Percentiles rank a stretch among this genome's conserved stretches.
Evolutionary conservation across 2,329 filamentous ascomycete species (phyloP).

Genomic region (Huntiella bhutanensis): DNA sequence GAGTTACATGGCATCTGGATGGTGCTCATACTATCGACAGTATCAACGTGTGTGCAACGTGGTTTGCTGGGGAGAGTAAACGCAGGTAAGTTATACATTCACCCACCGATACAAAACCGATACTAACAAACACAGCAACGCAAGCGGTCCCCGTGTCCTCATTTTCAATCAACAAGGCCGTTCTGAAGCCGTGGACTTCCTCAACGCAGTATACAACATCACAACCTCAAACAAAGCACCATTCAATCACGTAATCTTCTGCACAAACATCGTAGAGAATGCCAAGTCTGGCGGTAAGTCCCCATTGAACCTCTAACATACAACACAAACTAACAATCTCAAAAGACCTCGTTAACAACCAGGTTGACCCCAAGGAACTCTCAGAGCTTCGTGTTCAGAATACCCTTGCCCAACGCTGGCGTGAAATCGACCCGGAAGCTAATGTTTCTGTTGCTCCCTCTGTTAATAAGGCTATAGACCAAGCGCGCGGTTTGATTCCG

Average conservation of each 20-base stretch:
- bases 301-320: neutral
- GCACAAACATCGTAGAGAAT: constrained; percentile 41
- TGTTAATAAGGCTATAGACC: constrained; percentile 35
- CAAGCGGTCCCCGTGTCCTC: constrained; percentile 29
- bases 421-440: constrained; percentile 25
- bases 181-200: constrained; percentile 32
- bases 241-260: constrained; percentile 66
- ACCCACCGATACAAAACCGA: too few relatives aligned
- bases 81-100: constrained; percentile 14
- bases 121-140: too few relatives aligned
- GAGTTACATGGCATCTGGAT: constrained; percentile 69
- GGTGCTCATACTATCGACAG: constrained; percentile 88
- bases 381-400: constrained; percentile 32
- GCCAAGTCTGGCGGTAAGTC: constrained; percentile 23
- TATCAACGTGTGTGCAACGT: constrained; percentile 59
- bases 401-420: constrained; percentile 34
- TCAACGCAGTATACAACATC: constrained; percentile 26
- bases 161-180: constrained; percentile 77
- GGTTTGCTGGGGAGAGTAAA: constrained; percentile 48
- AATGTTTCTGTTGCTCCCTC: constrained; percentile 29
- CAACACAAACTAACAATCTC: neutral
- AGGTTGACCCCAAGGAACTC: constrained; percentile 32
- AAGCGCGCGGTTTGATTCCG: constrained; percentile 22
- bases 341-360: constrained; percentile 37
- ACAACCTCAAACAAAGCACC: constrained; percentile 18